Base-by-base conservation (phyloP, 225 moss, liverwort and hornwort genomes). In the Antitrichia curtipendula region DNA sequence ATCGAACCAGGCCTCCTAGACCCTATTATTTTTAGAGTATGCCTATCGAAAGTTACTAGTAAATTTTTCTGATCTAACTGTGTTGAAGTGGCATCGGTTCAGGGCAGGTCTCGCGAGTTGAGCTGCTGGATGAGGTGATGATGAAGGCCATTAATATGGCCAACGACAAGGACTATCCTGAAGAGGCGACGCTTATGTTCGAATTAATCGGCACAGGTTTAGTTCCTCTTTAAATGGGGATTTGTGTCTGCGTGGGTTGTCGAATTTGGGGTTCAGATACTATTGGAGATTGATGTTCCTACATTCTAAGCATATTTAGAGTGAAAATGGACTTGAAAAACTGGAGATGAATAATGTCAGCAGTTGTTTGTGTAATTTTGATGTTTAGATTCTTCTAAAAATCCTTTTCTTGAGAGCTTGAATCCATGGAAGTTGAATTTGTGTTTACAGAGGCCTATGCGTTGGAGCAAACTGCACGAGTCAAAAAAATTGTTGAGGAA, bases 181-280 rank as follows among this genome's bases (percentile, higher is more conserved):
- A 97, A 93, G 93, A 95, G 64, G 47, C 90, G 56, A 99, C 99
- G 22, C 95, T 99, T 59, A 95, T 99, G 96, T 96, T 99, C 75
- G 99, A 99, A 88, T 93, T 99, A 76, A 91, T 99, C 66, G 99
- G 99, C 91, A 97, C 99, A 98, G 98, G 98, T 98, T 87, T 65
- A 50, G 57, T 82, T 90, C 82, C 62, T 59, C 62, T 57, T 56
- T 49, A 24, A 47, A 62, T 80, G 14, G 34, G 60, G 11, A 56
- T 70, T 79, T 66, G 47, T 75, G 27, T 34, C 28, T 79, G 70
- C 27, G n/a, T 70, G 38, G 81, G 50, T 63, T 77, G 49, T 82
- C 41, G 41, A 63, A 61, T 82, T 71, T 70, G 28, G 59, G 82
- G 16, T 85, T 82, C 65, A 74, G 58, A 65, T 85, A 79, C 82